These are phyloP conservation scores for Begonia fuchsioides DNA, from an alignment of 306 rosid genomes.

Conservation along the genomic window DNA sequence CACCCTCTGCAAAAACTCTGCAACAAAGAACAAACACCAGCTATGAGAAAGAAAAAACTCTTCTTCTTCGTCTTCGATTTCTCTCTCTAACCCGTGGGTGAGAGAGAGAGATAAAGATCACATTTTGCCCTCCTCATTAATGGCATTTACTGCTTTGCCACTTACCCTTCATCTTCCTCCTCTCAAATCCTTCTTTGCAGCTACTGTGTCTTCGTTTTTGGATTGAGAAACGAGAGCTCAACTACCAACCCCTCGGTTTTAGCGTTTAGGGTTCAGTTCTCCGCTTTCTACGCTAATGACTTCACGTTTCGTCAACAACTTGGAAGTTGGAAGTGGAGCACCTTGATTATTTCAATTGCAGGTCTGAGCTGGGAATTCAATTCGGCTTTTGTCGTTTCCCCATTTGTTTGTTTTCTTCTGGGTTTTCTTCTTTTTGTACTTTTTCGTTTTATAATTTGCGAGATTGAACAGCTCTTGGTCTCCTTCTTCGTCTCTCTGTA, in stretches of 20 bases:
- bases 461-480: slow-evolving; percentile 18
- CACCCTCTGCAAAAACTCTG: neutral
- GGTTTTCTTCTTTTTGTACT: slow-evolving; percentile 12
- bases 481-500: slow-evolving; percentile 2
- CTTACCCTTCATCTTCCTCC: slow-evolving; percentile 7
- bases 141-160: slow-evolving; percentile 44
- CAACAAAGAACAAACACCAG: neutral
- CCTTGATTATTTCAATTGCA: slow-evolving; percentile 3
- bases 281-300: slow-evolving; percentile 33
- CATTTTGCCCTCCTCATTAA: slow-evolving; percentile 20
- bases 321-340: slow-evolving; percentile 11
- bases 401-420: neutral
- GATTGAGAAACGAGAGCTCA: neutral
- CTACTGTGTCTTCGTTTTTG: no score
- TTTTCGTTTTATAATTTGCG: neutral
- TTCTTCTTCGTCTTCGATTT: neutral
- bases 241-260: slow-evolving; percentile 6
- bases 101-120: no score
- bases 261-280: slow-evolving; percentile 16
- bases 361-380: slow-evolving; percentile 8
- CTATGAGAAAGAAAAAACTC: neutral
- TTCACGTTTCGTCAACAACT: slow-evolving; percentile 10
- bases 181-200: neutral
- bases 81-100: slow-evolving; percentile 10
- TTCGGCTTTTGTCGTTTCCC: slow-evolving; percentile 29